Percentiles rank a stretch among this genome's conserved stretches.
phyloP scores from a whole-genome alignment of 352 stramenopile genomes.

The Phytophthora pistaciae region DNA sequence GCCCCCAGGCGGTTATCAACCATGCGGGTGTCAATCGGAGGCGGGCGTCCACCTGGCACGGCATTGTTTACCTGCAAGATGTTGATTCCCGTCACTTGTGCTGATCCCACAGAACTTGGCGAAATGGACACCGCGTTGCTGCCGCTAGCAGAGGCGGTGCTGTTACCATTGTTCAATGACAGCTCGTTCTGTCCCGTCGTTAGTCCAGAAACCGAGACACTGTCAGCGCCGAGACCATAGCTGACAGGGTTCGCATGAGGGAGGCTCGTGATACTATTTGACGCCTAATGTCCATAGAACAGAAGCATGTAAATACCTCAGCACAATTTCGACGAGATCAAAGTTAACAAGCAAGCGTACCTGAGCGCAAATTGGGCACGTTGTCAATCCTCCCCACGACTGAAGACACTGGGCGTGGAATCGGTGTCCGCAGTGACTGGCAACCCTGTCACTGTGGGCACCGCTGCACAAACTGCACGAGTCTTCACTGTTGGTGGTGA shows the following conservation, averaged over 20 bases:
- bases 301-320: not conserved
- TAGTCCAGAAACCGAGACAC: constrained; percentile 29
- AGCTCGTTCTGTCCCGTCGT: constrained; percentile 30
- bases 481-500: constrained; percentile 31
- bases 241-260: constrained; percentile 17
- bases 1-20: constrained; percentile 27
- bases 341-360: constrained; percentile 33
- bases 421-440: constrained; percentile 67
- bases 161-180: constrained; percentile 38
- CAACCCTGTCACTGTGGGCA: constrained; percentile 60
- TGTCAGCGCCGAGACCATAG: constrained; percentile 37
- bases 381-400: constrained; percentile 67
- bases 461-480: constrained; percentile 57
- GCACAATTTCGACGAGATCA: constrained; percentile 9
- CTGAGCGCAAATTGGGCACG: constrained; percentile 58
- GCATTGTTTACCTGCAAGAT: constrained; percentile 30
- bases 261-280: constrained; percentile 41
- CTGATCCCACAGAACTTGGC: constrained; percentile 29
- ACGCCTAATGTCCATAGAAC: constrained; percentile 27
- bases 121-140: constrained; percentile 40
- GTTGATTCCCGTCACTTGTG: constrained; percentile 30
- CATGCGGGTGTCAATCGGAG: constrained; percentile 63
- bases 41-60: constrained; percentile 36
- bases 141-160: constrained; percentile 16
- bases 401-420: constrained; percentile 76